Conservation (phyloP, 192 early-diverging fungal genomes). For the Umbelopsis sp. region DNA sequence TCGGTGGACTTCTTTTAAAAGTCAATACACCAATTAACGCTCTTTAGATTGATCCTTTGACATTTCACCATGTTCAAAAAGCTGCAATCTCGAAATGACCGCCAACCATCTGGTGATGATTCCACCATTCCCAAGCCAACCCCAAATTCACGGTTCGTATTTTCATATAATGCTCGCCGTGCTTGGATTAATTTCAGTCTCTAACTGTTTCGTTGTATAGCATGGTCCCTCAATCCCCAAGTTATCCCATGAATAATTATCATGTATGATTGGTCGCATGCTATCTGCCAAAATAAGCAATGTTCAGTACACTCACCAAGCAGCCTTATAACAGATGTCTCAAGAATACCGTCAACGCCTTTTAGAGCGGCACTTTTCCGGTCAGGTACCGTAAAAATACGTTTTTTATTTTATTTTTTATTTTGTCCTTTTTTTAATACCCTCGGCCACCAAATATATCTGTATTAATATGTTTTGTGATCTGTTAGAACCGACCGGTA, state of each 20-base stretch:
- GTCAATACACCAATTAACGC: neutral
- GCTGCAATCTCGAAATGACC: slow-evolving; percentile 15
- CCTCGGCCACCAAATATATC: no score
- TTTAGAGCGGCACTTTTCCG: slow-evolving; percentile 18
- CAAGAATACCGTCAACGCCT: slow-evolving; percentile 16
- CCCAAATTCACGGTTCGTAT: slow-evolving; percentile 8
- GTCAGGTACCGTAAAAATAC: neutral
- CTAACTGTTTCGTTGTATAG: neutral
- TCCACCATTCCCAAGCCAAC: neutral
- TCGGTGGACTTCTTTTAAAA: neutral
- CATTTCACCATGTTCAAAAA: slow-evolving; percentile 12
- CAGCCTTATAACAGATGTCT: slow-evolving; percentile 5
- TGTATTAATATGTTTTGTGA: no score
- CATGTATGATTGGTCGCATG: slow-evolving; percentile 6
- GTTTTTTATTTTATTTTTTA: no score
- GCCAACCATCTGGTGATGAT: slow-evolving; percentile 12
- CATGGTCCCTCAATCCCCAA: neutral
- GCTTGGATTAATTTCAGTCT: neutral
- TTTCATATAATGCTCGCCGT: neutral
- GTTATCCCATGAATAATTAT: neutral
- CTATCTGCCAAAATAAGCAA: slow-evolving; percentile 13
- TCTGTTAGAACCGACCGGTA: neutral
- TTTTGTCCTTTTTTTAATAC: neutral
- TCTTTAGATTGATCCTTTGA: neutral
- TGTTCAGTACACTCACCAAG: neutral